Evolutionary conservation across 495 filamentous ascomycete species (phyloP).

Genomic region (Hyphodiscus hymeniophilus): DNA sequence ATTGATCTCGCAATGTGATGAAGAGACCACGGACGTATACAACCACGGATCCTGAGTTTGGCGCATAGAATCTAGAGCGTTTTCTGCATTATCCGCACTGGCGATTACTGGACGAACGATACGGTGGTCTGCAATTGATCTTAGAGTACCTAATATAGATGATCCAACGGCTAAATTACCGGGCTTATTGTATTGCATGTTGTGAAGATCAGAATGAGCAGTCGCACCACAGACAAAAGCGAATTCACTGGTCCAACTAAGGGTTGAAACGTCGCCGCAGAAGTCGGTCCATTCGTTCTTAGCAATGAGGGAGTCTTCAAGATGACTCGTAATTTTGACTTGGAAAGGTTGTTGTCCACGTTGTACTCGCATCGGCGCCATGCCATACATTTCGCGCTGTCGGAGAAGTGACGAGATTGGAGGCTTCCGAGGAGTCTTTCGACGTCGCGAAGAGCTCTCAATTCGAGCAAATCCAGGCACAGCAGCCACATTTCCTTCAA

Average conservation of each 20-base stretch:
- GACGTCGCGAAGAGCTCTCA: background rate
- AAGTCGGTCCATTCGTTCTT: conserved; percentile 43
- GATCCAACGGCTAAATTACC: conserved; percentile 73
- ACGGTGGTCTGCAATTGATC: conserved; percentile 64
- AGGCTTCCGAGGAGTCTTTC: background rate
- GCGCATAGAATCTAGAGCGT: conserved; percentile 47
- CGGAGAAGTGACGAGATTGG: conserved; percentile 5
- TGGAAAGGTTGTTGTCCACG: conserved; percentile 20
- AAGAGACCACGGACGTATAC: conserved; percentile 69
- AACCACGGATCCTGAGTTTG: conserved; percentile 60
- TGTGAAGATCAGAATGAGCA: conserved; percentile 62
- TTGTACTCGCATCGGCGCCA: background rate
- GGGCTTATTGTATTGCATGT: conserved; percentile 76
- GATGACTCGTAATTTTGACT: conserved; percentile 29
- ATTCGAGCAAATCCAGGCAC: background rate
- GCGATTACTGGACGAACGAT: conserved; percentile 39
- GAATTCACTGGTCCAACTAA: conserved; percentile 45
- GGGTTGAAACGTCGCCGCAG: conserved; percentile 51
- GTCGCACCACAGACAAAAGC: conserved; percentile 58
- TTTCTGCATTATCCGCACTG: conserved; percentile 26
- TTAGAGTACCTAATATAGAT: conserved; percentile 39
- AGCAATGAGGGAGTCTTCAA: conserved; percentile 37
- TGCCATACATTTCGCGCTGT: conserved; percentile 14
- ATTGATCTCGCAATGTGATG: conserved; percentile 55
- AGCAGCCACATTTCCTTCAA: background rate